Conservation (phyloP, 306 rosid genomes). For the Prunus padus region DNA sequence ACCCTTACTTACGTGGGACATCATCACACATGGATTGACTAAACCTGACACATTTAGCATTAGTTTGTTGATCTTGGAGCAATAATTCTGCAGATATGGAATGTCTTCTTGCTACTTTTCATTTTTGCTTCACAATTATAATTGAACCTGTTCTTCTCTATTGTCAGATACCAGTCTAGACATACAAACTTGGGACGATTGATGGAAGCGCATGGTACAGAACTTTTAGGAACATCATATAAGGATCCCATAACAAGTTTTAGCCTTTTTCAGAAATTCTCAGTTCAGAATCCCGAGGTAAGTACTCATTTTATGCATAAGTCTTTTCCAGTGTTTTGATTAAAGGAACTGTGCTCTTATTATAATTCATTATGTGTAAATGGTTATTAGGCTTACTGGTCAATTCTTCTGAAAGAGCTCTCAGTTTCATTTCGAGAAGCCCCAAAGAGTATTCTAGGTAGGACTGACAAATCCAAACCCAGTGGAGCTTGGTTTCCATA, state of each 20-base stretch:
- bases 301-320: not conserved
- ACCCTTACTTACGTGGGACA: not conserved
- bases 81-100: not conserved
- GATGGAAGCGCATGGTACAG: conserved; percentile 62
- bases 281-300: conserved; percentile 66
- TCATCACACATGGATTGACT: not conserved
- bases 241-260: conserved; percentile 76
- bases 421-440: conserved; percentile 51
- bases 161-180: conserved; percentile 44
- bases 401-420: conserved; percentile 65
- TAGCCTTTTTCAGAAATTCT: conserved; percentile 53
- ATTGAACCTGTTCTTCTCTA: not conserved
- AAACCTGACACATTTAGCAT: not conserved
- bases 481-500: conserved; percentile 76
- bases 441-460: conserved; percentile 62
- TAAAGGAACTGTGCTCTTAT: not conserved
- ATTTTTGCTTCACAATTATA: not conserved
- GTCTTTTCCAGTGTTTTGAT: not conserved
- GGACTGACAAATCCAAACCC: conserved; percentile 44
- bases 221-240: conserved; percentile 60
- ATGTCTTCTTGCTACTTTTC: not conserved
- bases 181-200: conserved; percentile 64
- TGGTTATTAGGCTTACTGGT: conserved; percentile 67
- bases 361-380: not conserved
- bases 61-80: not conserved